Conservation (phyloP, 2,329 filamentous ascomycete genomes). For the Drechmeria coniospora region DNA sequence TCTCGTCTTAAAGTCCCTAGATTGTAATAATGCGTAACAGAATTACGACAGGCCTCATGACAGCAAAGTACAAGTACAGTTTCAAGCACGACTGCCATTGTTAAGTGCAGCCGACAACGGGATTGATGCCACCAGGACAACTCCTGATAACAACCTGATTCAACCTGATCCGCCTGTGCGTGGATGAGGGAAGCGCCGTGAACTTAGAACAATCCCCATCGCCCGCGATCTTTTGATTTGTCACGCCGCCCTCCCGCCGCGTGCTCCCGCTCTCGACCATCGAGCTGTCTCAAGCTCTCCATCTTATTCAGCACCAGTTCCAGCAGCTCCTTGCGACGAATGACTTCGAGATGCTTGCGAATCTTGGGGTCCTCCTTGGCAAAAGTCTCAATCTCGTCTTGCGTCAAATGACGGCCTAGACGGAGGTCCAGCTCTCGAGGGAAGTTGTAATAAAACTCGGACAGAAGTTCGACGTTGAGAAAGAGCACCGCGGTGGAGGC, state of each 20-base stretch:
- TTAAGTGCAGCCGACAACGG: no score
- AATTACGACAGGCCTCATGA: no score
- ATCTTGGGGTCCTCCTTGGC: constrained; percentile 89
- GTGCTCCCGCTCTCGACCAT: constrained; percentile 52
- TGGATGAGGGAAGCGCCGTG: no score
- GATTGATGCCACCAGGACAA: no score
- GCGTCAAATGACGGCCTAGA: constrained; percentile 64
- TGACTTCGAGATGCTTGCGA: constrained; percentile 76
- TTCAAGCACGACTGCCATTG: no score
- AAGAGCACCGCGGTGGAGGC: constrained; percentile 92
- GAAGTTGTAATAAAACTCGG: constrained; percentile 97
- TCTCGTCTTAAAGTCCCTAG: no score
- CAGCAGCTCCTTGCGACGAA: constrained; percentile 78
- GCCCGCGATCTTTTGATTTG: constrained; percentile 24
- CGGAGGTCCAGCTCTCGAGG: constrained; percentile 80
- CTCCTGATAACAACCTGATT: no score
- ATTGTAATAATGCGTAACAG: no score
- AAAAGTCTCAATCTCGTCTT: constrained; percentile 74
- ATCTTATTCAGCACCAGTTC: constrained; percentile 93
- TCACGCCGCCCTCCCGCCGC: constrained; percentile 12
- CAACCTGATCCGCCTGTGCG: no score
- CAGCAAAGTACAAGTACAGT: no score
- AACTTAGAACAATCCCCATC: constrained; percentile 33
- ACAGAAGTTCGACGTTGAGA: constrained; percentile 89
- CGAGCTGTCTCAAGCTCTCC: constrained; percentile 73